Evolutionary conservation across 306 rosid species (phyloP), one percentile per base, ranked within the genome.

Genomic region (Cucurbita maxima): DNA sequence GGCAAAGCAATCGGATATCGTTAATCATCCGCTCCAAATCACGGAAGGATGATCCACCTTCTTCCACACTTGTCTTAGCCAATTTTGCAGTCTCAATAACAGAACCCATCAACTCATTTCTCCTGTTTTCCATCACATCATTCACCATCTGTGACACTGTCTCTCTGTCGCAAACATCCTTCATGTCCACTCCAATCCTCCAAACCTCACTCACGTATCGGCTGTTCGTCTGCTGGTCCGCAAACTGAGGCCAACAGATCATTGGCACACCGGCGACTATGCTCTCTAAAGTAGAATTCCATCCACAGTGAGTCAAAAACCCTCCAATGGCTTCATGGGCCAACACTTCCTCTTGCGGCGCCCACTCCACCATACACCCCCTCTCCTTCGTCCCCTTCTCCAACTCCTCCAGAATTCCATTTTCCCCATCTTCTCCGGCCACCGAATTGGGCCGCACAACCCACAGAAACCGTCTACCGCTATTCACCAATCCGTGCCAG

Each of bases 401-500:
- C 45, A 82, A 54, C 62, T 78, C 80, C 54, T 2, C 8, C 0
- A 75, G 73, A 3, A 38, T 57, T 53, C 63, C 54, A 1, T 10
- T 13, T 11, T 12, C 79, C 1, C 67, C 47, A 38, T 61, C 8
- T 61, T 37, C 4, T 0, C 72, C 74, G 0, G 25, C 9, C 13
- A 67, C 13, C 7, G 37, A 36, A 6, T 57, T 76, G 1, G 75
- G 38, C 38, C 53, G 61, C 6, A 70, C 3, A 1, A 58, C 77
- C 54, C 62, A 22, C 43, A 81, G 14, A 5, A 73, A 64, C 22
- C 11, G 51, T 18, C 8, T 44, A 20, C 77, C 74, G 7, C 77
- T 62, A 10, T 61, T 56, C 1, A 71, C 69, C 20, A 80, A 58
- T 13, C 90, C 96, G 13, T 87, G 55, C 92, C 92, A 87, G 6